These are phyloP conservation scores for Funneliformis caledonium DNA, from an alignment of 371 early-diverging fungal genomes.

Conservation along the genomic window DNA sequence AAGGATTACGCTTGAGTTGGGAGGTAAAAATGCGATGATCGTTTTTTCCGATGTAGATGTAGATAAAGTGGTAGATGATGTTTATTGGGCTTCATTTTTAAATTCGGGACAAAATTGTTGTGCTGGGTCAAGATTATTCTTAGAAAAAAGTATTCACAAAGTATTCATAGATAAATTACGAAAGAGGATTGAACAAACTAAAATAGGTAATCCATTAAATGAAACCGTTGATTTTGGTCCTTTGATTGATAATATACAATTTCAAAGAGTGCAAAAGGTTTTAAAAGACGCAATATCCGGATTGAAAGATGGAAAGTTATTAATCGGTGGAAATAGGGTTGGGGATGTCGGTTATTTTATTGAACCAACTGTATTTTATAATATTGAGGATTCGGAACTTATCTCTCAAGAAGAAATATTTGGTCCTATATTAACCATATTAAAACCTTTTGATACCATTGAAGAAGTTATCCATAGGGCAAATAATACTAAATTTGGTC, in stretches of 20 bases:
- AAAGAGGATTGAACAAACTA: conserved; percentile 59
- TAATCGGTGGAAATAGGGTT: conserved; percentile 70
- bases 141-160: conserved; percentile 76
- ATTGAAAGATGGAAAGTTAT: conserved; percentile 49
- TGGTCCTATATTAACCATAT: conserved; percentile 86
- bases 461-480: conserved; percentile 81
- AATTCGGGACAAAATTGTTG: conserved; percentile 92
- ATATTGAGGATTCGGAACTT: conserved; percentile 50
- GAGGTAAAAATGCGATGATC: conserved; percentile 88
- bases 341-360: conserved; percentile 77
- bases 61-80: conserved; percentile 72
- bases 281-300: neutral
- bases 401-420: conserved; percentile 78
- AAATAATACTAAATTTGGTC: conserved; percentile 78
- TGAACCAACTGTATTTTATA: conserved; percentile 76
- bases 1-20: conserved; percentile 83
- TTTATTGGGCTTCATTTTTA: conserved; percentile 71
- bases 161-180: conserved; percentile 69
- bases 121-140: conserved; percentile 82
- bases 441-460: conserved; percentile 66
- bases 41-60: conserved; percentile 86
- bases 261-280: conserved; percentile 55
- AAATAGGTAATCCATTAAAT: conserved; percentile 66
- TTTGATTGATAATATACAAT: conserved; percentile 75
- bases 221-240: conserved; percentile 70